Base-by-base conservation (phyloP, 1,284 basidiomycete genomes). In the Gomphus bonarii region DNA sequence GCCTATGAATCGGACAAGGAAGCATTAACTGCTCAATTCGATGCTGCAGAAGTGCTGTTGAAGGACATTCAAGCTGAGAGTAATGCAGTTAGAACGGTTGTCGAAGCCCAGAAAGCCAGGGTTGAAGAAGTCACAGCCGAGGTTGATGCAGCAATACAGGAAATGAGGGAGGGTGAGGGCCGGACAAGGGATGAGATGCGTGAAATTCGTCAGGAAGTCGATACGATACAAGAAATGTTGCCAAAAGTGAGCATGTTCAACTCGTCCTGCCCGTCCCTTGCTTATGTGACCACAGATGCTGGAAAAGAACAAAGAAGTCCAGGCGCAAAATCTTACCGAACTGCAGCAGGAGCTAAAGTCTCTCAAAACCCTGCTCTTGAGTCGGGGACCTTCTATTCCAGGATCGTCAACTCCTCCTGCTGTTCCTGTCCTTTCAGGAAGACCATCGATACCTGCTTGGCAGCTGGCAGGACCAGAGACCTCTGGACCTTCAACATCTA, bases 301-400 rank as follows among this genome's bases (percentile, higher is more conserved):
- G 59, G 91, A 97, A 60, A 95, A 92, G 73, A 91, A 91, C 67
- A 89, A 92, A 66, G 87, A 93, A 59, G 78, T 78, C 31, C 89
- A 94, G 68, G 78, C 79, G 16, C 82, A 89, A 61, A 86, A 88
- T 5, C 75, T 95, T 10, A 74, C 78, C 33, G 93, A 95, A 62
- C 76, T 99, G 16, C 95, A 98, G 67, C 85, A 91, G 64, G 95
- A 99, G 68, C 79, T 99, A 64, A 94, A 95, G 68, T 97, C 93
- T 0, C 77, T 99, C 61, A 98, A 97, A 70, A 85, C 94, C 0
- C 79, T 99, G 16, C 75, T 99, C 6, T 78, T 94, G n/a, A 91
- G 86, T 61, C 81, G 91, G 40, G 80, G 81, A 1, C 78, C 84
- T n/a, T 70, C 71, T 30, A 63, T 73, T 56, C 71, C 81, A 6